Base-by-base conservation (phyloP, 257 asterid genomes). In the Eucommia ulmoides region DNA sequence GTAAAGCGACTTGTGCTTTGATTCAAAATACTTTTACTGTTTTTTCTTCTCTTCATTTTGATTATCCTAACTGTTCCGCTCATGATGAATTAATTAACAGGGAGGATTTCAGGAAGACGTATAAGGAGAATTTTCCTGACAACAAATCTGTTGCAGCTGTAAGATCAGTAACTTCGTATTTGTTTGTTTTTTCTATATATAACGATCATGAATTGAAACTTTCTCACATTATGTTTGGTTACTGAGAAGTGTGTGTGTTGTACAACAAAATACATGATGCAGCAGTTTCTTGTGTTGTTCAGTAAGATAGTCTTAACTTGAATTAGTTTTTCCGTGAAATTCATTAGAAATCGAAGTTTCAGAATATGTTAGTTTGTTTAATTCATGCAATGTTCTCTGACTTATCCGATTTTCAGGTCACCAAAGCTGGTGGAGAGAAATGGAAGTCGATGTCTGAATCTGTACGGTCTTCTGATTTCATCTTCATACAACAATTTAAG, bases 61-160 rank as follows among this genome's bases (percentile, higher is more conserved):
- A 42, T 20, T 18, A 19, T 15, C 12, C 23, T n/a, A n/a, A n/a
- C n/a, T n/a, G n/a, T n/a, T n/a, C n/a, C n/a, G n/a, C n/a, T n/a
- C n/a, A n/a, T n/a, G n/a, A n/a, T n/a, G n/a, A n/a, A n/a, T 44
- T 22, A 9, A 23, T 51, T 33, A 16, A 56, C 24, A 62, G 67
- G 67, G 61, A 45, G 42, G 67, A 62, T 26, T 62, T 54, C 61
- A 50, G 67, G 41, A 54, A 54, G 55, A 54, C 21, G 23, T 62
- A 54, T 57, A 62, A 62, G 67, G 62, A 62, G 62, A 62, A 62
- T 17, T 54, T 62, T 54, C 67, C 67, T 49, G 67, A 62, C 42
- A 62, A 54, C 52, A 62, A 54, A 55, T 62, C 67, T 41, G 45
- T 62, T 22, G 57, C 62, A 38, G 41, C 16, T 26, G 62, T 54